Evolutionary conservation across 306 rosid species (phyloP), one percentile per base, ranked within the genome.

Genomic region (Vicia faba): DNA sequence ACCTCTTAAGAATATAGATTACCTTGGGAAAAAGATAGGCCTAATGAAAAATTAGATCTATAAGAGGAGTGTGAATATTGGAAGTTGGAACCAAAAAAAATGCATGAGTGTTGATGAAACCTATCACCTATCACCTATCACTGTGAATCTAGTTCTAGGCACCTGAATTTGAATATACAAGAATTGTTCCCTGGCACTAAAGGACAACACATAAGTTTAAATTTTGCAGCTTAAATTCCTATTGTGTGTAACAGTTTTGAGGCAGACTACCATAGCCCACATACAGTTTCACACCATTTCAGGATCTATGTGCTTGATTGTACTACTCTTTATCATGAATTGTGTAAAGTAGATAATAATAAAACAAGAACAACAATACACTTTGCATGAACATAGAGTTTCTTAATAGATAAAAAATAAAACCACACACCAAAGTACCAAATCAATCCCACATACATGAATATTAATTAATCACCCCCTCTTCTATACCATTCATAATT

Each of bases 401-500:
- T 57, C 70, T 75, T 57, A 57, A 55, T 45, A 61, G 7, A 63
- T 38, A 44, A 57, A 51, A 35, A 45, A 25, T 1, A 25, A 25
- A 25, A 25, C 64, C 68, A 54, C 74, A 72, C 54, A 78, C 28
- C 50, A 68, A 71, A 57, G 73, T 64, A 71, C 64, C 73, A 44
- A 64, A 63, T 44, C 66, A 66, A 44, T 67, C 50, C 78, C 64
- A 59, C 43, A 68, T 29, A 68, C 68, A 79, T 19, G 64, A 74
- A 40, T 69, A 81, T 19, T 18, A 76, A 76, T 20, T 74, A 81
- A 78, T 14, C 70, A 18, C 66, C 43, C 70, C 72, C 70, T 69
- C 67, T 20, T 41, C 44, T 19, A n/a, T 68, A 67, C 64, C 55
- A 67, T 56, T 31, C 9, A 72, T 23, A 23, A 23, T 45, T 74